A percentile compares a stretch with the other conserved stretches of the same genome.
These are phyloP conservation scores for Hamigera avellanea DNA, from an alignment of 495 filamentous ascomycete species.

Conservation along the genomic window DNA sequence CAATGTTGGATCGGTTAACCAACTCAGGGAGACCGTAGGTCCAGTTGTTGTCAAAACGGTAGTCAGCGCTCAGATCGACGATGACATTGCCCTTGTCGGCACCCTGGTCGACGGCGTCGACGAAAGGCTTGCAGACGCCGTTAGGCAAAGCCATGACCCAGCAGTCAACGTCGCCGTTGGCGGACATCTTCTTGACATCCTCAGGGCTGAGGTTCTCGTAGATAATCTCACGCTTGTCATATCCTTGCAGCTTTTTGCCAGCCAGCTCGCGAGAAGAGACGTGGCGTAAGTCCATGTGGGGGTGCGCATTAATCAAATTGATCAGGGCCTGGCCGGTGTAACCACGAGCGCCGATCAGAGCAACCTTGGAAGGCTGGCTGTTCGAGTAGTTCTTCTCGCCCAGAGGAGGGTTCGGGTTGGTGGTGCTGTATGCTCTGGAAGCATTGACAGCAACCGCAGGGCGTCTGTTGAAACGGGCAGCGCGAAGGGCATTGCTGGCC, in stretches of 20 bases:
- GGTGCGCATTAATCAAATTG: slow-evolving; percentile 77
- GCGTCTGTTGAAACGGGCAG: slow-evolving; percentile 17
- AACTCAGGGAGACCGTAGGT: slow-evolving; percentile 94
- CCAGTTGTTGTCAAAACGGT: slow-evolving; percentile 84
- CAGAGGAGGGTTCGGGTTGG: slow-evolving; percentile 96
- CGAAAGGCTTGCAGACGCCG: slow-evolving; percentile 91
- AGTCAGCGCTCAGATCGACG: slow-evolving; percentile 89
- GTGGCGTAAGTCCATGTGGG: slow-evolving; percentile 86
- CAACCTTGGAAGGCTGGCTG: slow-evolving; percentile 66
- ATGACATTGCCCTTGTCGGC: slow-evolving; percentile 66
- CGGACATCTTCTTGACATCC: slow-evolving; percentile 83
- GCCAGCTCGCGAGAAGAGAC: slow-evolving; percentile 92
- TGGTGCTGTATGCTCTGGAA: slow-evolving; percentile 48
- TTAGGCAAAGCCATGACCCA: slow-evolving; percentile 99
- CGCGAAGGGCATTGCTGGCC: slow-evolving; percentile 30
- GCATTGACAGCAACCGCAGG: slow-evolving; percentile 17
- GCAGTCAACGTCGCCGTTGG: slow-evolving; percentile 86
- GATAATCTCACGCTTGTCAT: slow-evolving; percentile 82
- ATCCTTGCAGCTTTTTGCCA: slow-evolving; percentile 83
- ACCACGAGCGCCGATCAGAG: slow-evolving; percentile 88
- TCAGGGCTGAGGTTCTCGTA: slow-evolving; percentile 89
- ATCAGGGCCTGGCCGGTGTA: slow-evolving; percentile 95
- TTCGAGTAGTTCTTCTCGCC: slow-evolving; percentile 86
- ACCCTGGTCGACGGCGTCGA: slow-evolving; percentile 77
- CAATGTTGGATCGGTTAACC: slow-evolving; percentile 62